phyloP scores from a whole-genome alignment of 2,329 filamentous ascomycete genomes.

The Iodosphaeria phyllophila region DNA sequence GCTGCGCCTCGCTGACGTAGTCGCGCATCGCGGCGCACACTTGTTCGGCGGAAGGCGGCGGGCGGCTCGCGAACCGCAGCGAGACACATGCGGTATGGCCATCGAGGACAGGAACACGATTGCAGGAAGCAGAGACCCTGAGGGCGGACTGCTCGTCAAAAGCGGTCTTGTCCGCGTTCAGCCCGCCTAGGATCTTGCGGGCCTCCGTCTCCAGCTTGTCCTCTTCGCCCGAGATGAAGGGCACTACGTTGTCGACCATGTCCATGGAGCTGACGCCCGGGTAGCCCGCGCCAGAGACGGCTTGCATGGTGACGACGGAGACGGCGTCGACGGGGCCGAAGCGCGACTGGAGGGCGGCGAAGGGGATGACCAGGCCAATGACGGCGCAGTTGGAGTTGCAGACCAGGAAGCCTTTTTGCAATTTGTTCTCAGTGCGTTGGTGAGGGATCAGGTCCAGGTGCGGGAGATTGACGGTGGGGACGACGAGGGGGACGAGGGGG shows the following conservation, averaged over 20 bases:
- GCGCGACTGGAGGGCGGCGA: conserved; percentile 69
- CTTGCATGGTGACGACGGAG: conserved; percentile 83
- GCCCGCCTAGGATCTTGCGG: conserved; percentile 71
- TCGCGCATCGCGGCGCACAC: conserved; percentile 63
- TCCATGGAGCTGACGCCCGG: conserved; percentile 87
- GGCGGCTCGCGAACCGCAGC: conserved; percentile 59
- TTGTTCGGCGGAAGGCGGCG: conserved; percentile 54
- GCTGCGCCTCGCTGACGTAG: conserved; percentile 69
- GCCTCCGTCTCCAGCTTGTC: conserved; percentile 93
- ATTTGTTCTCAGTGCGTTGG: conserved; percentile 53
- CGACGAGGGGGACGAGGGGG: conserved; percentile 77
- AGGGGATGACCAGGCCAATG: conserved; percentile 87
- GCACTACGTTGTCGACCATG: conserved; percentile 88
- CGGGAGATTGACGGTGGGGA: conserved; percentile 81
- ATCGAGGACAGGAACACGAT: conserved; percentile 84
- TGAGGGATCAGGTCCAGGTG: conserved; percentile 82
- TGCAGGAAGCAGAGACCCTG: conserved; percentile 73
- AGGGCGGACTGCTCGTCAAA: conserved; percentile 61
- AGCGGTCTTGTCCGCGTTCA: conserved; percentile 53
- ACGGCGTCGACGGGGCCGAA: conserved; percentile 67
- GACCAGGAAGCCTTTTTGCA: conserved; percentile 78
- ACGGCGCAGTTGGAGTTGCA: conserved; percentile 98
- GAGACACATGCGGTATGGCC: conserved; percentile 93
- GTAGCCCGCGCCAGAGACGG: conserved; percentile 82
- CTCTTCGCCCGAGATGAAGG: conserved; percentile 84